Percentiles rank a stretch among this genome's conserved stretches.
Conservation (phyloP, 768 basidiomycete species). For the Amanita inopinata region DNA sequence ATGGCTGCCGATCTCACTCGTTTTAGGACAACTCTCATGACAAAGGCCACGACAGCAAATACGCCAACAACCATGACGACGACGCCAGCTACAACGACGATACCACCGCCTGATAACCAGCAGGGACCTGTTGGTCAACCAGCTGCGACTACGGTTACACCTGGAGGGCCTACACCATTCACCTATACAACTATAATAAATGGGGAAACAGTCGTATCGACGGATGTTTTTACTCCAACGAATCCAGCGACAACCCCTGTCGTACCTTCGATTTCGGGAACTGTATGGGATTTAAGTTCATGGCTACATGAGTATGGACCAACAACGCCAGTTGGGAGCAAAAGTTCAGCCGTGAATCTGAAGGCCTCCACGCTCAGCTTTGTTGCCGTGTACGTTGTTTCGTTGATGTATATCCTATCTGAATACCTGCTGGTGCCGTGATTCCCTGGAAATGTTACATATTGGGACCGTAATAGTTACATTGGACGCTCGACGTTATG, state of each 20-base stretch:
- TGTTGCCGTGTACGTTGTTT: background rate
- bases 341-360: background rate
- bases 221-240: conserved; percentile 32
- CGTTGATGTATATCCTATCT: background rate
- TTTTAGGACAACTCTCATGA: conserved; percentile 12
- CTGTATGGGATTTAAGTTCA: conserved; percentile 24
- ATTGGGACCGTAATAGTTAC: too few relatives aligned
- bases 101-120: conserved; percentile 19
- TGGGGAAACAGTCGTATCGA: conserved; percentile 24
- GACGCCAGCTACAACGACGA: conserved; percentile 14
- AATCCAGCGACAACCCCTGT: conserved; percentile 21
- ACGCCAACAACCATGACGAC: conserved; percentile 13
- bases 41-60: conserved; percentile 17
- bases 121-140: conserved; percentile 54
- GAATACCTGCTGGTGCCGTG: background rate
- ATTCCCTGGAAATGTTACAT: too few relatives aligned
- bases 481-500: too few relatives aligned
- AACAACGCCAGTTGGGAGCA: conserved; percentile 9
- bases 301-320: conserved; percentile 23
- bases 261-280: conserved; percentile 20
- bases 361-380: background rate
- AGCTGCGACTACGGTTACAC: conserved; percentile 22
- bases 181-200: conserved; percentile 38
- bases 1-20: too few relatives aligned
- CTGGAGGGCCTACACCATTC: conserved; percentile 41